Evolutionary conservation across 1,139 yeast species (phyloP), one percentile per base, ranked within the genome.

Genomic region (Magnusiomyces ingens): DNA sequence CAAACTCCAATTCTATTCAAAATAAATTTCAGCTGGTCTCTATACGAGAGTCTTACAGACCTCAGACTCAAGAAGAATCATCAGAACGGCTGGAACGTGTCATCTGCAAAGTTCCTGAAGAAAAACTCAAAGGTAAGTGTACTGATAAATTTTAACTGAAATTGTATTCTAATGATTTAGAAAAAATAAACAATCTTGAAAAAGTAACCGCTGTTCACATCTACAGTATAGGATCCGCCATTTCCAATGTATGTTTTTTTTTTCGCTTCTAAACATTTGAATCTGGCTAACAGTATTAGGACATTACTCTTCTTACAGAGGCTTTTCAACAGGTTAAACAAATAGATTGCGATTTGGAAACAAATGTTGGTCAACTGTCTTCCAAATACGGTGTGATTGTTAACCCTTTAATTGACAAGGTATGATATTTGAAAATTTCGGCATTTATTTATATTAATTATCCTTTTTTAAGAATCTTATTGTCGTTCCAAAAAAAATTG

Each of bases 21-120:
- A 51, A 52, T 36, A 52, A 58, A 3, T 56, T 57, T 26, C 62
- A 63, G 35, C 62, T 62, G 10, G 59, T 54, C 36, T 55, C 57
- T 21, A 43, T 60, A 12, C 47, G 56, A 2, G 64, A 62, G 13
- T 49, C 53, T 15, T 42, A 46, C 13, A 11, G 36, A 13, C 32
- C 48, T 12, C 17, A 17, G 10, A 52, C 51, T 3, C 43, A 21
- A 38, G 29, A 42, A 38, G 45, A 41, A 3, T 29, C 40, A 5
- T 44, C 32, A 12, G 29, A 45, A 12, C 38, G 51, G 12, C 32
- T 47, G 29, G 37, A 51, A 18, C 44, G 40, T 12, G 38, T 50
- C 8, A 38, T 50, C 17, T 48, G 45, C 17, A 41, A 53, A 15
- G 52, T 48, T 5, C 51, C 58, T 10, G 55, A 55, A 41, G n/a